Evolutionary conservation across 2,329 filamentous ascomycete genomes (phyloP).

Genomic region (Pseudogymnoascus sp.): DNA sequence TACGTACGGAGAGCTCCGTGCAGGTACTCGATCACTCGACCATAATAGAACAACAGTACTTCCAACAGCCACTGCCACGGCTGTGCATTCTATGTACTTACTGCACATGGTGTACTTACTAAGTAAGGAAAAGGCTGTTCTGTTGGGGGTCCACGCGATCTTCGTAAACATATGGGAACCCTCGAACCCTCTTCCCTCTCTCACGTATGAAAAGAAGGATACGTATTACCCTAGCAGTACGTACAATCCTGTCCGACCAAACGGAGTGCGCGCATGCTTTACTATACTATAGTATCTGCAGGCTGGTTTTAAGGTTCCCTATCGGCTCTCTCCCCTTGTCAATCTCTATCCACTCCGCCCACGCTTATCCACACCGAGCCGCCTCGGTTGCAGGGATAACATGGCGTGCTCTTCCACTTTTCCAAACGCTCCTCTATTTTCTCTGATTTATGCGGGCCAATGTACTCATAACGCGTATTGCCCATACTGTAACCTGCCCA

Average conservation of each 20-base stretch:
- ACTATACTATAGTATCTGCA: no score
- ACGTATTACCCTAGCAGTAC: neutral
- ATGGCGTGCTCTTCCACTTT: slow-evolving; percentile 5
- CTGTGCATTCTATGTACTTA: neutral
- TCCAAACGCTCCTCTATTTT: neutral
- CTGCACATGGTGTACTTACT: no score
- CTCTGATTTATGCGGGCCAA: neutral
- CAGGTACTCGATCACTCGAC: neutral
- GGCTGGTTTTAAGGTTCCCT: slow-evolving; percentile 1
- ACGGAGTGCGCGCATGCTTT: neutral
- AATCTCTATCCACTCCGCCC: neutral
- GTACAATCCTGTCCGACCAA: neutral
- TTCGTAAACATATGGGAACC: neutral
- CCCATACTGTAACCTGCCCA: neutral
- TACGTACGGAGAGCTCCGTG: neutral
- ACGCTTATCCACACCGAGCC: slow-evolving; percentile 7
- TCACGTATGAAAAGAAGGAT: neutral
- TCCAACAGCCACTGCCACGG: neutral
- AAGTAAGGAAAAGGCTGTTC: neutral
- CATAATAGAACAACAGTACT: neutral
- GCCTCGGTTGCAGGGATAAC: slow-evolving; percentile 6
- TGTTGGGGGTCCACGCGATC: neutral
- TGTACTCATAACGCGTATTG: slow-evolving; percentile 1
- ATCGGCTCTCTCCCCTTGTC: neutral
- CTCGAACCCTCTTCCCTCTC: no score